These are phyloP conservation scores for Lasiosphaeria ovina DNA, from an alignment of 495 filamentous ascomycete species.

Conservation along the genomic window DNA sequence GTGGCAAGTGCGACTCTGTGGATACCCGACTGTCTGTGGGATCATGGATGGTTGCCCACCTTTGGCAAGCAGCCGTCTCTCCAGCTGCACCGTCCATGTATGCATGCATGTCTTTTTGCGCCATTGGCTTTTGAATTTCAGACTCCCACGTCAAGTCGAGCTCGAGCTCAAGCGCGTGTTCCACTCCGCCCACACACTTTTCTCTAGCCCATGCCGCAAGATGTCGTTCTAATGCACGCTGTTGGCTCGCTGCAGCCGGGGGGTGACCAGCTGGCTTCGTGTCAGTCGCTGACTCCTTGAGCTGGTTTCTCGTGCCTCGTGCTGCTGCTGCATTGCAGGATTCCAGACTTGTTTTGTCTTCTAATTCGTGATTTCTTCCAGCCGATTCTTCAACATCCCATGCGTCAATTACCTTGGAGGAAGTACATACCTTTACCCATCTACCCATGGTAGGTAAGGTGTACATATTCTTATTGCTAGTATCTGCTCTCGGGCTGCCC, in stretches of 20 bases:
- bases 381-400: slow-evolving; percentile 5
- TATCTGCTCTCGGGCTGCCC: no score
- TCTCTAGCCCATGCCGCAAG: not conserved
- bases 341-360: slow-evolving; percentile 5
- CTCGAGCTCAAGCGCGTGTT: slow-evolving; percentile 5
- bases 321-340: slow-evolving; percentile 23
- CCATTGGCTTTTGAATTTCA: slow-evolving; percentile 7
- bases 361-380: slow-evolving; percentile 14
- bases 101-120: no score
- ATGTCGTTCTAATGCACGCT: slow-evolving; percentile 25
- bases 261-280: slow-evolving; percentile 37
- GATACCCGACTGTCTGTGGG: no score
- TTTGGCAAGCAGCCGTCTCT: no score
- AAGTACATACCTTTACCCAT: no score
- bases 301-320: not conserved
- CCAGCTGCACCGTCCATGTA: no score
- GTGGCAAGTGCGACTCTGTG: no score
- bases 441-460: no score
- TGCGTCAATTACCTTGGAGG: slow-evolving; percentile 13
- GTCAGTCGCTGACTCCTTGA: slow-evolving; percentile 46
- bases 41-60: no score
- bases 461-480: no score
- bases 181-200: slow-evolving; percentile 14
- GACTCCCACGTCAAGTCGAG: no score
- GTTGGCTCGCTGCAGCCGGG: slow-evolving; percentile 20